These are phyloP conservation scores for sweet orange (Citrus sinensis) DNA, from an alignment of 345 rosid genomes.

Conservation along the genomic window DNA sequence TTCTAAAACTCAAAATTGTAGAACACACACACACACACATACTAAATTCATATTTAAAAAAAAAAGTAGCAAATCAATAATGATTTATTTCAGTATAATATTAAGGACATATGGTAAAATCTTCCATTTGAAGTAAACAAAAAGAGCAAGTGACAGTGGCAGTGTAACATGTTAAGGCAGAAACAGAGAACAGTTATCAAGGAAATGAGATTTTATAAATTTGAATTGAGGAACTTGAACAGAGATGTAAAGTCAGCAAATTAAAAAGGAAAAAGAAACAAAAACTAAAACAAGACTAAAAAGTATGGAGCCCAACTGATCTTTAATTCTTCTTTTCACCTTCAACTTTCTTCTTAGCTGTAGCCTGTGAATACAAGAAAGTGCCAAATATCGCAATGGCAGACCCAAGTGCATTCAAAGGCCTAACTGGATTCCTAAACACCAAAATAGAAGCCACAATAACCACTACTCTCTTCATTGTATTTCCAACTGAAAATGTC, in stretches of 20 bases:
- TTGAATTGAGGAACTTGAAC: neutral
- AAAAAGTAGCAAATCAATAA: neutral
- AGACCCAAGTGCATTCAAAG: conserved; percentile 89
- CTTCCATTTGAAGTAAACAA: neutral
- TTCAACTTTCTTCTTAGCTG: conserved; percentile 57
- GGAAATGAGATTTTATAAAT: neutral
- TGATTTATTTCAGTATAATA: neutral
- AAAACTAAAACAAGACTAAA: neutral
- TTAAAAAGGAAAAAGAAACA: neutral
- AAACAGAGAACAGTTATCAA: neutral
- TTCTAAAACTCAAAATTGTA: neutral
- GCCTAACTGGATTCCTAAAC: conserved; percentile 91
- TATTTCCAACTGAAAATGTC: conserved; percentile 86
- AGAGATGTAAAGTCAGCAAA: neutral
- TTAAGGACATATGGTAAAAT: neutral
- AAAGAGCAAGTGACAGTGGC: neutral
- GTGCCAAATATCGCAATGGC: conserved; percentile 86
- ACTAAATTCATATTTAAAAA: neutral
- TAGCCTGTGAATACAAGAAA: conserved; percentile 84
- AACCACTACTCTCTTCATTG: conserved; percentile 95
- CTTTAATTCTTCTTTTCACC: conserved; percentile 46
- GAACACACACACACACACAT: too few relatives aligned
- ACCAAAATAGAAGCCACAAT: conserved; percentile 85
- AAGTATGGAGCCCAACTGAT: neutral
- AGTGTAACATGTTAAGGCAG: neutral